Conservation (phyloP, 768 basidiomycete genomes). For the Xerocomellus intermedius region DNA sequence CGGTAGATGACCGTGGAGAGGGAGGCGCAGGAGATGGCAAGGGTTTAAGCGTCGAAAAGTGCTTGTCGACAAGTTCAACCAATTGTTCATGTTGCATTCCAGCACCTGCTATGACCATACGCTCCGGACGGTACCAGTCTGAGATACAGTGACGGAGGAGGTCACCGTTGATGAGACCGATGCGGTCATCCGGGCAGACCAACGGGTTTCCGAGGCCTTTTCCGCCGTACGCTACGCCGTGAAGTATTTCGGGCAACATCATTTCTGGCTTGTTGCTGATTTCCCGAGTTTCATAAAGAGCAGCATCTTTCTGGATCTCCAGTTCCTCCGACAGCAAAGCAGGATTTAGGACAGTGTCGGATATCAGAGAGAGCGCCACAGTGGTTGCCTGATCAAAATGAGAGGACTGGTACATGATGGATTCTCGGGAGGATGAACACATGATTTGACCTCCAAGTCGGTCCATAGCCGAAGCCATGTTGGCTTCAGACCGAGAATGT, state of each 20-base stretch:
- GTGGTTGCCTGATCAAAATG: slow-evolving; percentile 85
- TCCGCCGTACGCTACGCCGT: slow-evolving; percentile 77
- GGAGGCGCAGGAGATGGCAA: slow-evolving; percentile 23
- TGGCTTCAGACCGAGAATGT: slow-evolving; percentile 59
- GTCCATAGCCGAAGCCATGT: slow-evolving; percentile 81
- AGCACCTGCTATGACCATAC: slow-evolving; percentile 93
- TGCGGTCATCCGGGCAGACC: slow-evolving; percentile 82
- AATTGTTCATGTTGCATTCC: slow-evolving; percentile 90
- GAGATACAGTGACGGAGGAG: slow-evolving; percentile 62
- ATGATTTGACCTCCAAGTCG: slow-evolving; percentile 88
- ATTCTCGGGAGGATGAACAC: slow-evolving; percentile 87
- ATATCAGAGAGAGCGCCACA: slow-evolving; percentile 80
- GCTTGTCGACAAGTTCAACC: slow-evolving; percentile 79
- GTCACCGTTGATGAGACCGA: slow-evolving; percentile 61
- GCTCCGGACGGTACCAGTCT: slow-evolving; percentile 89
- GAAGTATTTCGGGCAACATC: slow-evolving; percentile 88
- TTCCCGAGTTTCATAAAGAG: slow-evolving; percentile 88
- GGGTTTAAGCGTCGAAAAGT: slow-evolving; percentile 70
- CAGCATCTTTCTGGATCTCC: slow-evolving; percentile 79
- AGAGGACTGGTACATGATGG: slow-evolving; percentile 97
- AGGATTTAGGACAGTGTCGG: slow-evolving; percentile 86
- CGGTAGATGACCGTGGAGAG: slow-evolving; percentile 29
- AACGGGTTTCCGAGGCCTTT: slow-evolving; percentile 87
- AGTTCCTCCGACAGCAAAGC: slow-evolving; percentile 76
- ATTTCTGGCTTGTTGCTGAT: slow-evolving; percentile 87